Conservation (phyloP, 106 monocot species). For the Posidonia australis region DNA sequence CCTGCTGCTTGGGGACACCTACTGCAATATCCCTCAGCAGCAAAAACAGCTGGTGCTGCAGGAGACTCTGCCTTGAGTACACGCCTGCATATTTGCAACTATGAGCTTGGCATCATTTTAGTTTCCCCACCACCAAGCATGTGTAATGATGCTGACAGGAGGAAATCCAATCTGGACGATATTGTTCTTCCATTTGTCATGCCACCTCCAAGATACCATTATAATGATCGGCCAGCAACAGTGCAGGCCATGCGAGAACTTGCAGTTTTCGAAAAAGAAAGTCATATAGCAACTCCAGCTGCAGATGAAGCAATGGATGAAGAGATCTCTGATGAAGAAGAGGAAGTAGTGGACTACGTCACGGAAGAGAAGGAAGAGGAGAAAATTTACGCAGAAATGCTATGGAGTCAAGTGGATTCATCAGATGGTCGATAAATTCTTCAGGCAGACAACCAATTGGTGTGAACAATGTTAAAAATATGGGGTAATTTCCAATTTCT, state of each 20-base stretch:
- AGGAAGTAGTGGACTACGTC: slow-evolving; percentile 25
- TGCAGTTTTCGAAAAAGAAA: slow-evolving; percentile 17
- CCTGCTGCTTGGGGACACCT: slow-evolving; percentile 80
- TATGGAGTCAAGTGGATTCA: slow-evolving; percentile 74
- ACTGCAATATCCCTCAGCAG: slow-evolving; percentile 14
- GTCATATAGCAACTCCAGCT: neutral
- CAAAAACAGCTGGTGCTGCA: slow-evolving; percentile 3
- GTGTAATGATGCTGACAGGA: neutral
- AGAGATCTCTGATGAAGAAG: slow-evolving; percentile 32
- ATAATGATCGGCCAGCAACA: slow-evolving; percentile 58
- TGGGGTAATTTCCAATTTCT: no score
- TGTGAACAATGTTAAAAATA: no score
- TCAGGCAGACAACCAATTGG: no score
- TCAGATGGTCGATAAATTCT: slow-evolving; percentile 16
- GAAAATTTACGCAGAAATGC: slow-evolving; percentile 81
- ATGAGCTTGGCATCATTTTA: slow-evolving; percentile 73
- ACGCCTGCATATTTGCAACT: slow-evolving; percentile 67
- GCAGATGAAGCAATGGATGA: slow-evolving; percentile 28
- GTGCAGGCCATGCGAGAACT: slow-evolving; percentile 58
- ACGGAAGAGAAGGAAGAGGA: slow-evolving; percentile 64
- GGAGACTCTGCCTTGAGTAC: neutral
- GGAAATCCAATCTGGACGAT: slow-evolving; percentile 34
- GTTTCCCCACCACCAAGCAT: slow-evolving; percentile 29
- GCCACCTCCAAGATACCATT: slow-evolving; percentile 61
- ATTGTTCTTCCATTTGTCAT: slow-evolving; percentile 55